phyloP scores from a whole-genome alignment of 257 asterid species.

The Marsdenia floribunda region DNA sequence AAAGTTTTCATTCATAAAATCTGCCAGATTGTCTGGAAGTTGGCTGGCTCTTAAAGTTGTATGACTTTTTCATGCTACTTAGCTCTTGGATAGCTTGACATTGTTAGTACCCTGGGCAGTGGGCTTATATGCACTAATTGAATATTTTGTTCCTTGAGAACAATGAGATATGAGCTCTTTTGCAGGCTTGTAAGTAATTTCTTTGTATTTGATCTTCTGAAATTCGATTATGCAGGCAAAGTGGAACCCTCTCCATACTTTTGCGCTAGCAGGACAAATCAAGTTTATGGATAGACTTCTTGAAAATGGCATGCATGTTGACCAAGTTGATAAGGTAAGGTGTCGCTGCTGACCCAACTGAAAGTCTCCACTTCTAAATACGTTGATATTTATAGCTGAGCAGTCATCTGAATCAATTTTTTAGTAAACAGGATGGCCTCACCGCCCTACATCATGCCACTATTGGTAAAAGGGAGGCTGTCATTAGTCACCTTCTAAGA shows the following conservation, averaged over 20 bases:
- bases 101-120: background rate
- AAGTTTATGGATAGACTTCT: conserved; percentile 69
- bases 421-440: conserved; percentile 58
- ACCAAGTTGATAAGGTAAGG: conserved; percentile 54
- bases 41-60: background rate
- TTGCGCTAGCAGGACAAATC: conserved; percentile 80
- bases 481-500: conserved; percentile 86
- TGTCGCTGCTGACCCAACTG: background rate
- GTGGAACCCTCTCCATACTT: conserved; percentile 84
- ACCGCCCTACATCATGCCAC: conserved; percentile 90
- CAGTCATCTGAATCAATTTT: conserved; percentile 11
- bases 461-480: conserved; percentile 83
- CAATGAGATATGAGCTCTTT: background rate
- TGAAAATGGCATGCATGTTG: conserved; percentile 45
- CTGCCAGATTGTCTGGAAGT: background rate
- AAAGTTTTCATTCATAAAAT: conserved; percentile 6
- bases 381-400: conserved; percentile 8
- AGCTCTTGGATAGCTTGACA: background rate
- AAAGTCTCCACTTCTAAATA: conserved; percentile 13
- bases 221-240: conserved; percentile 39
- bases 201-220: conserved; percentile 1
- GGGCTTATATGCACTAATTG: background rate
- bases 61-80: background rate
- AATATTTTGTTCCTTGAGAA: conserved; percentile 8
- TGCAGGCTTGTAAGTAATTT: conserved; percentile 6